Evolutionary conservation across 495 filamentous ascomycete genomes (phyloP), one percentile per base, ranked within the genome.

Genomic region (Aspergillus olivimuriae): DNA sequence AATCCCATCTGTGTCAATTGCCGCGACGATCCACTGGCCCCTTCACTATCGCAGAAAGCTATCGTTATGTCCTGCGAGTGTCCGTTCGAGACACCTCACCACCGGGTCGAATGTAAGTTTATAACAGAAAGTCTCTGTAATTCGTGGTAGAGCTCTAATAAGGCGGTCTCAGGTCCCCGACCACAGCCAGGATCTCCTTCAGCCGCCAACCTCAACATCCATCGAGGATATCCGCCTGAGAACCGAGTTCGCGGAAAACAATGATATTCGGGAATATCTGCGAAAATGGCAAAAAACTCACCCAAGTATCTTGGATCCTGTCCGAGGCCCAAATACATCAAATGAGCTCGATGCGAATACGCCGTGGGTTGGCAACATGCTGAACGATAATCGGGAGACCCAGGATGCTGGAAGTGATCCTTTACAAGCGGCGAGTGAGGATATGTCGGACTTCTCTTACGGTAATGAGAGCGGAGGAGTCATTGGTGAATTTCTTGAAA

Each of bases 251-350:
- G 66, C 66, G 30, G 48, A 52, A 14, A 58, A 63, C 32, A 55
- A 53, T 33, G 51, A 70, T 36, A 75, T 81, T 38, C 68, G 78
- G 43, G 50, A 72, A 24, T 71, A 71, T 34, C 60, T 84, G 15
- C 61, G 63, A 24, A 58, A 62, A 66, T 84, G 81, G 81, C 67
- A 76, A 35, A 47, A 55, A 2, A 47, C 37, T 8, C 60, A 62
- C 34, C 42, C 58, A 1, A 63, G 62, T 21, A 16, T 32, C 4
- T 16, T 69, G 21, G 69, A 73, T 28, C 68, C 69, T 0, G 48
- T 73, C 5, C 57, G 48, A 6, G 56, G 55, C 16, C 50, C 57
- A 1, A 50, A 41, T n/a, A 48, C 51, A 8, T 46, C 47, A 1
- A 55, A 52, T 18, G 3, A 42, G 12, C 19, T 34, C 16, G 39